Evolutionary conservation across 2,329 filamentous ascomycete genomes (phyloP).

Genomic region (Lasiodiplodia theobromae): DNA sequence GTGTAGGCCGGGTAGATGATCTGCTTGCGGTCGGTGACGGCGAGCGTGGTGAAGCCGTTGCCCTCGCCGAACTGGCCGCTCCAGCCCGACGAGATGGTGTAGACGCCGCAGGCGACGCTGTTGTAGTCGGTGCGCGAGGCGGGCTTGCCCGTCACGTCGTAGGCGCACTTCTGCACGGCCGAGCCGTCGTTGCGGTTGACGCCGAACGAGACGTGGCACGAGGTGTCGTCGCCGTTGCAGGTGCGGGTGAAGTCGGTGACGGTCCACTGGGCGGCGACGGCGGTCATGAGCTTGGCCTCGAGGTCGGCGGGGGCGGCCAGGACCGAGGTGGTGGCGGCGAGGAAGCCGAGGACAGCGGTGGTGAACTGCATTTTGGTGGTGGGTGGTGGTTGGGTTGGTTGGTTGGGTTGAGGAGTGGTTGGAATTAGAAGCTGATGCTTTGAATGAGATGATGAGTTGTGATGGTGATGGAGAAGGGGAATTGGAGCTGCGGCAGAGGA

Average conservation of each 20-base stretch:
- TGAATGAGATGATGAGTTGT: conserved; percentile 11
- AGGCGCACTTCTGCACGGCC: conserved; percentile 5
- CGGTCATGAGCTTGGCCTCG: conserved; percentile 25
- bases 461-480: conserved; percentile 19
- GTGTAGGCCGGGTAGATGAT: conserved; percentile 26
- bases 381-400: conserved; percentile 2
- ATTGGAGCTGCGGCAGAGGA: background rate
- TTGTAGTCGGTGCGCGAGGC: conserved; percentile 8
- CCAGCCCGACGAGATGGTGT: conserved; percentile 20
- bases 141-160: conserved; percentile 17
- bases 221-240: conserved; percentile 15
- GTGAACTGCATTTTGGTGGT: conserved; percentile 25
- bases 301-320: background rate
- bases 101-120: conserved; percentile 19
- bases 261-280: conserved; percentile 19
- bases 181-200: conserved; percentile 15
- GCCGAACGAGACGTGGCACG: conserved; percentile 25
- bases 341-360: conserved; percentile 11
- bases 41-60: conserved; percentile 23
- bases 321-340: conserved; percentile 11
- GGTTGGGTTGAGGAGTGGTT: conserved; percentile 2
- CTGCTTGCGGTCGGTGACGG: conserved; percentile 16
- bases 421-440: background rate
- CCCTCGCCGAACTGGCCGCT: conserved; percentile 25
- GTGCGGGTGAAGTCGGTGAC: conserved; percentile 22